Percentiles rank a stretch among this genome's conserved stretches.
Evolutionary conservation across 257 asterid species (phyloP).

Genomic region (Jacaranda mimosifolia): DNA sequence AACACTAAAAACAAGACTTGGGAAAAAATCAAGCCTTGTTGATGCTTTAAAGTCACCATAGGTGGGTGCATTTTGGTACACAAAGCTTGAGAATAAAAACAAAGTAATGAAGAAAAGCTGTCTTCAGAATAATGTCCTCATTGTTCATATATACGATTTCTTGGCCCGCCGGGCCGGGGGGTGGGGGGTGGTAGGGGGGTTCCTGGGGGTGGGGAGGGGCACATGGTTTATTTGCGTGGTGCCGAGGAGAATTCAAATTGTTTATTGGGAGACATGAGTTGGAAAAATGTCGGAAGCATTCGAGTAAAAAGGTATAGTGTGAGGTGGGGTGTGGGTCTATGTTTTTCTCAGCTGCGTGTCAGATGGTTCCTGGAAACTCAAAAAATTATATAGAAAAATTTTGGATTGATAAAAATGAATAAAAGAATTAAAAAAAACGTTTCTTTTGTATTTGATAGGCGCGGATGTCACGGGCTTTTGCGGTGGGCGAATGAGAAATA

Average conservation of each 20-base stretch:
- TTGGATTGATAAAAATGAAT: background rate
- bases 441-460: constrained; percentile 12
- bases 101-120: constrained; percentile 27
- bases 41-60: constrained; percentile 31
- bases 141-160: constrained; percentile 29
- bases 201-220: background rate
- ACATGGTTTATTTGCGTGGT: constrained; percentile 39
- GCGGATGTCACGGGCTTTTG: constrained; percentile 44
- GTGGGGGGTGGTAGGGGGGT: background rate
- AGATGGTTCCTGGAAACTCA: background rate
- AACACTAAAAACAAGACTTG: constrained; percentile 28
- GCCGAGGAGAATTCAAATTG: background rate
- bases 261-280: constrained; percentile 36
- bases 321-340: constrained; percentile 28
- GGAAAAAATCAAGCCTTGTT: constrained; percentile 14
- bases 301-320: constrained; percentile 24
- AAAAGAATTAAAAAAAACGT: background rate
- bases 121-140: constrained; percentile 5
- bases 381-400: background rate
- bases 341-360: background rate
- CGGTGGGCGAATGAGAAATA: background rate
- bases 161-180: constrained; percentile 19
- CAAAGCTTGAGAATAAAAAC: constrained; percentile 26
- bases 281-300: constrained; percentile 47
- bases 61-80: constrained; percentile 7